Base-by-base conservation (phyloP, 2,329 filamentous ascomycete genomes). In the Diaporthe amygdali region DNA sequence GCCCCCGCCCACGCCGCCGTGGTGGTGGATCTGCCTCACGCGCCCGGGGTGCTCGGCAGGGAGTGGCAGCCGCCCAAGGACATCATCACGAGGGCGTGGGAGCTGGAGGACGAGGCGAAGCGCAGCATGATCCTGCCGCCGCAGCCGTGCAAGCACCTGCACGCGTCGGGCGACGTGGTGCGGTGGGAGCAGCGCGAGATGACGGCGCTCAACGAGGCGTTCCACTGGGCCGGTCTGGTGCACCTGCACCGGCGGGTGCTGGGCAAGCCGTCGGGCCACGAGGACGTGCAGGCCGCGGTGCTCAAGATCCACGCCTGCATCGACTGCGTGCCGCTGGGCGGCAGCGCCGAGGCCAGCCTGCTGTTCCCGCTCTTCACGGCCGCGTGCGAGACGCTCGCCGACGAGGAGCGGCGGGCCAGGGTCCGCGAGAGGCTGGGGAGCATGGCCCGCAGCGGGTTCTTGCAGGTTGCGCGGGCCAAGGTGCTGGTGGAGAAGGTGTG, bases 311-410 rank as follows among this genome's bases (percentile, higher is more conserved):
- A 94, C 34, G 82, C 84, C 1, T 88, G 90, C 39, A 82, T 96
- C 72, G 84, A 84, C 27, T 88, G 87, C 46, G 89, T 96, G 61
- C 83, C 89, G 15, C 82, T 86, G 15, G 92, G 92, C 7, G 91
- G 91, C 37, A 90, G 90, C 20, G 93, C 93, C 0, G 94, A 96
- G 80, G 91, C 90, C 10, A 94, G 93, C 76, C 82, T 94, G 22
- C 80, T 96, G 47, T 95, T 96, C 74, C 94, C 94, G 0, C 90
- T 96, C 82, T 96, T 96, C 80, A 93, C 93, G 1, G 94, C 94
- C 1, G 94, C 94, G 0, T 95, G 93, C 74, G 93, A 96, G 79
- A 90, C 91, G 1, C 41, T 63, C 12, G 82, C 83, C 69, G 87
- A 90, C 61, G 76, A 83, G 41, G 81, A 80, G 3, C 88, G 92